phyloP scores from a whole-genome alignment of 805 yeast species.

The Yamadazyma nakazawae region DNA sequence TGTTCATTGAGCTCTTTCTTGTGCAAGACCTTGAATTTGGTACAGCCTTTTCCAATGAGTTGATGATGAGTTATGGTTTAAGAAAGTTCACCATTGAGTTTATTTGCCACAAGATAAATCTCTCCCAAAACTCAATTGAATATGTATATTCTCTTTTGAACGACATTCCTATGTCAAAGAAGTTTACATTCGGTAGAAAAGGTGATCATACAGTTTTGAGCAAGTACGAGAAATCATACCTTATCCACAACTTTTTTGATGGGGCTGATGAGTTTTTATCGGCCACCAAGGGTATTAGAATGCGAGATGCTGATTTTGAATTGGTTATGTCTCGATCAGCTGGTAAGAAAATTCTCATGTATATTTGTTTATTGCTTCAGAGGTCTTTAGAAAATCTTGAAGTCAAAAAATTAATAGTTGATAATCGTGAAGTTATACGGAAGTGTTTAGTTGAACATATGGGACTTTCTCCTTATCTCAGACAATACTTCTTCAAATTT shows the following conservation, averaged over 20 bases:
- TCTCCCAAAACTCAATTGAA: conserved; percentile 54
- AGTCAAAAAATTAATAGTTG: neutral
- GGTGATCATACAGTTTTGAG: conserved; percentile 51
- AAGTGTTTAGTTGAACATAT: conserved; percentile 11
- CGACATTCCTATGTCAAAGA: conserved; percentile 35
- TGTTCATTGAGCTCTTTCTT: conserved; percentile 50
- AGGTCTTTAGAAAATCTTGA: neutral
- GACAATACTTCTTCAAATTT: conserved; percentile 9
- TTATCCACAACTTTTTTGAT: conserved; percentile 67
- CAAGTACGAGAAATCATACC: conserved; percentile 60
- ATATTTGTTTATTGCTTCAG: conserved; percentile 59
- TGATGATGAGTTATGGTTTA: conserved; percentile 65
- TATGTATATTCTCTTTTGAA: conserved; percentile 60
- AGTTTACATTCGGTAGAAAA: conserved; percentile 50
- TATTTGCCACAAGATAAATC: conserved; percentile 54
- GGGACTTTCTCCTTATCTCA: conserved; percentile 9
- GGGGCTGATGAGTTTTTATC: conserved; percentile 38
- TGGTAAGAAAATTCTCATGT: conserved; percentile 43
- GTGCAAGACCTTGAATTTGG: conserved; percentile 51
- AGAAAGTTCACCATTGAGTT: conserved; percentile 66
- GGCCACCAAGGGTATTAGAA: conserved; percentile 28
- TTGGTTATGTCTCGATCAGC: conserved; percentile 29
- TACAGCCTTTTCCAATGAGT: conserved; percentile 60
- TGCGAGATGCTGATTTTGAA: conserved; percentile 25
- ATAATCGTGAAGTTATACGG: neutral